Evolutionary conservation across 2,329 filamentous ascomycete genomes (phyloP), one percentile per base, ranked within the genome.

Genomic region (Orbilia blumenaviensis): DNA sequence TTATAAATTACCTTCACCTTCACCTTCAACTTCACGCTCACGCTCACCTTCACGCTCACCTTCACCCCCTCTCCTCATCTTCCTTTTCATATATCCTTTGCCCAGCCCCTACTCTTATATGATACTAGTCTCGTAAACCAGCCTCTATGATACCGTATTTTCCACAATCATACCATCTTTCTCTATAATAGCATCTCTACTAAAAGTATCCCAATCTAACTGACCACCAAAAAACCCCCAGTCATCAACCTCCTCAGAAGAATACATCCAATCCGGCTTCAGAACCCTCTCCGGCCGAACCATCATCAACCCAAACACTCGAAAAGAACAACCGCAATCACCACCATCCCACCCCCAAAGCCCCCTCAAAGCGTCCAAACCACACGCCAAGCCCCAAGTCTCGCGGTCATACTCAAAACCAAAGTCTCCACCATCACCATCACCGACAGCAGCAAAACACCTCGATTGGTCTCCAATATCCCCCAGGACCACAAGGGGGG

Each of bases 261-360:
- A 75, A 50, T 75, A 75, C 29, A 41, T 64, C 16, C 69, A 75
- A 63, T 32, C 50, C 14, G 69, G 69, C 12, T 66, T 75, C 25
- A 62, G 48, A 48, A 75, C 69, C 8, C 52, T 62, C n/a, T 75
- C 69, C 27, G 69, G 69, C 0, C 69, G 69, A 3, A 75, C 62
- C 8, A 38, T 75, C 2, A 34, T 75, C 16, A 62, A 62, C 18
- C 69, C 69, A 27, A 75, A 58, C 80, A 80, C 38, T 77, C 79
- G 63, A 81, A 84, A 52, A 36, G 41, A 60, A 42, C 50, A 4
- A 7, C n/a, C 32, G 16, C 32, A 16, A 7, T 18, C 27, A 16
- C 48, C 56, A 23, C 54, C 27, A 32, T 44, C 34, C 3, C n/a
- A 56, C 6, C 21, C 2, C 38, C n/a, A n/a, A n/a, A n/a, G n/a